phyloP scores from a whole-genome alignment of 2,329 filamentous ascomycete genomes.

The Phialocephala sp. region DNA sequence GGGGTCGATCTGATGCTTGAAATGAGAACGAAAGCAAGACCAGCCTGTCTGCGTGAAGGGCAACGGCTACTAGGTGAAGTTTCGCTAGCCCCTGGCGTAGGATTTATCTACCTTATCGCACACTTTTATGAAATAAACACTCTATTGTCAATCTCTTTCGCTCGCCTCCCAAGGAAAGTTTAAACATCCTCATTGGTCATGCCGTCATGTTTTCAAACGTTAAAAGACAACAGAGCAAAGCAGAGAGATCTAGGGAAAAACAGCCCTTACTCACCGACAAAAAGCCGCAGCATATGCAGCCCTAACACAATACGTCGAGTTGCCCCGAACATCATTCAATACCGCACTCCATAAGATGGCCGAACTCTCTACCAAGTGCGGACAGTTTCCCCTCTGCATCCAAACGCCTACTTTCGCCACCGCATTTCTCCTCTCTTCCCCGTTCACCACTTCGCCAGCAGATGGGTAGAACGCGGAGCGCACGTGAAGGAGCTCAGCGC shows the following conservation, averaged over 20 bases:
- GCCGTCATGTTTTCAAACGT: neutral
- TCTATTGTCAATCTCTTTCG: neutral
- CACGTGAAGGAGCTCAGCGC: slow-evolving; percentile 68
- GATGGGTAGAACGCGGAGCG: slow-evolving; percentile 67
- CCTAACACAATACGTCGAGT: slow-evolving; percentile 60
- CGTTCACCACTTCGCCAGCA: slow-evolving; percentile 59
- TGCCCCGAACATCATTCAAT: slow-evolving; percentile 60
- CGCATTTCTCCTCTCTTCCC: slow-evolving; percentile 50
- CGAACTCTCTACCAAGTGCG: slow-evolving; percentile 81
- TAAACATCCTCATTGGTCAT: no score
- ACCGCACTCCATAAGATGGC: slow-evolving; percentile 73
- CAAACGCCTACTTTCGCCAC: slow-evolving; percentile 68
- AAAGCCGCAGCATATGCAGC: slow-evolving; percentile 78
- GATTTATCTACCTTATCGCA: no score
- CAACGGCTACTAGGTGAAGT: no score
- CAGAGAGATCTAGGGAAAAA: slow-evolving; percentile 4
- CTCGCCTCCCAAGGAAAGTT: no score
- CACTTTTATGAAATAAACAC: neutral
- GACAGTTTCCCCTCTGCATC: slow-evolving; percentile 76
- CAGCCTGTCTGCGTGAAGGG: no score
- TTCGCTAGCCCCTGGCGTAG: no score
- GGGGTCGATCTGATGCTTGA: neutral
- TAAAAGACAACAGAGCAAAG: neutral
- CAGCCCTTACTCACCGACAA: slow-evolving; percentile 63
- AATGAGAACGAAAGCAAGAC: neutral